Conservation (phyloP, 2,329 filamentous ascomycete genomes). For the Didymella exigua region DNA sequence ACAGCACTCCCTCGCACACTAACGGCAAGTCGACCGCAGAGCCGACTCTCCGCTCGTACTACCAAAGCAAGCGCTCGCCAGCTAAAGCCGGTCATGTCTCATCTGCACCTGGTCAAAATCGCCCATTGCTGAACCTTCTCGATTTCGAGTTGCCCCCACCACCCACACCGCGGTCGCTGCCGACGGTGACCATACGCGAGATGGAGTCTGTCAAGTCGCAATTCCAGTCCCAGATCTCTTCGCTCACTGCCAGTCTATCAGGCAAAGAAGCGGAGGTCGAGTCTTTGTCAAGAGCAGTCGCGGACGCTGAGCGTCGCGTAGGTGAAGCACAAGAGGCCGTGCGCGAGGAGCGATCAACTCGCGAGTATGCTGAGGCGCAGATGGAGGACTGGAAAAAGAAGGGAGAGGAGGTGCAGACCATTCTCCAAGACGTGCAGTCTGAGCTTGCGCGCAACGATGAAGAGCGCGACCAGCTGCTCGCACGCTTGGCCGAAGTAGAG, state of each 20-base stretch:
- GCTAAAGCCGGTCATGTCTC: conserved; percentile 37
- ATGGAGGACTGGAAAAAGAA: conserved; percentile 84
- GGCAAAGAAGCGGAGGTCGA: conserved; percentile 92
- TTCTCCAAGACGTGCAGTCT: conserved; percentile 78
- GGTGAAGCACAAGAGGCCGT: conserved; percentile 84
- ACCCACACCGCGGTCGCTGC: conserved; percentile 88
- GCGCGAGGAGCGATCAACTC: conserved; percentile 73
- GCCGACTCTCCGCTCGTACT: conserved; percentile 55
- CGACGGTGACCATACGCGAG: conserved; percentile 88
- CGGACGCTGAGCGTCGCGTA: conserved; percentile 89
- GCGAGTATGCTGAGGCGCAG: conserved; percentile 75
- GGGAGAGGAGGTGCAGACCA: conserved; percentile 81
- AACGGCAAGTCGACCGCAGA: conserved; percentile 57
- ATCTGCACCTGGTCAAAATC: conserved; percentile 41
- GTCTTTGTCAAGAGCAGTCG: conserved; percentile 83
- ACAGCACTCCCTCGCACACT: conserved; percentile 45
- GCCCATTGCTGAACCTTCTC: conserved; percentile 54
- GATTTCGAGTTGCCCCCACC: conserved; percentile 94
- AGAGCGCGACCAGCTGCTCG: conserved; percentile 80
- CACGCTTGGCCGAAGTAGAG: conserved; percentile 75
- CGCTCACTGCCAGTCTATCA: conserved; percentile 87
- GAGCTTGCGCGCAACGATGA: conserved; percentile 78
- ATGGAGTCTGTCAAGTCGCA: conserved; percentile 89
- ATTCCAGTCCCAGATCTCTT: conserved; percentile 91
- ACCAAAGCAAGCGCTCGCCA: conserved; percentile 43